Base-by-base conservation (phyloP, 768 basidiomycete genomes). In the Calocybe cyanea region DNA sequence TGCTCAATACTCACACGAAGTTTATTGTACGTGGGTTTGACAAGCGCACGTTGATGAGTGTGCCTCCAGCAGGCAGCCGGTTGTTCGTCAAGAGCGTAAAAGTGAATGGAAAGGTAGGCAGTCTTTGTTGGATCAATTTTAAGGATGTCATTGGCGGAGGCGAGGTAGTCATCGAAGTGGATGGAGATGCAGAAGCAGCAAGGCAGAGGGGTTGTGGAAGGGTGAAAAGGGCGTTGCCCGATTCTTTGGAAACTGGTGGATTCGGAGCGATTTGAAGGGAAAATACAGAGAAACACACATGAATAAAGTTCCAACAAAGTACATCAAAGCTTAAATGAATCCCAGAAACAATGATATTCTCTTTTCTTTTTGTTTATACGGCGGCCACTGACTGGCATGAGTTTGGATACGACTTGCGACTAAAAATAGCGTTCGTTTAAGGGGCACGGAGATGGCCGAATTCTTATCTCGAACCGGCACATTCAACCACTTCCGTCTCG, bases 11-110 rank as follows among this genome's bases (percentile, higher is more conserved):
- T 1, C 48, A 52, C 14, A 77, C 76, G 0, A 61, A 53, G 0
- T 67, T 77, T 55, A 63, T 57, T n/a, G 75, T 76, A 1, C 42
- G 50, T 14, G 63, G 63, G 30, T 78, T 77, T 44, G 75, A 78
- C 51, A 47, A 52, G 14, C 41, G 58, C 7, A 63, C 68, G 6
- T 54, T 77, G 11, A 50, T 51, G 14, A 56, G 58, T n/a, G 50
- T 64, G 11, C 75, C 74, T 7, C 67, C 72, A 0, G 49, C 58
- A 2, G 68, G 69, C 10, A 73, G 72, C 37, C 54, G 60, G 7
- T 35, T 77, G 4, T 74, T 64, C 55, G 74, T 78, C 8, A 70
- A 73, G 51, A 63, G 64, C 38, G 63, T 77, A 7, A 66, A 55
- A 1, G 61, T 78, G 20, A 72, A 75, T 52, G 76, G 76, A 2